Conservation (phyloP, 2,329 filamentous ascomycete genomes). For the Penicillium vulpinum region DNA sequence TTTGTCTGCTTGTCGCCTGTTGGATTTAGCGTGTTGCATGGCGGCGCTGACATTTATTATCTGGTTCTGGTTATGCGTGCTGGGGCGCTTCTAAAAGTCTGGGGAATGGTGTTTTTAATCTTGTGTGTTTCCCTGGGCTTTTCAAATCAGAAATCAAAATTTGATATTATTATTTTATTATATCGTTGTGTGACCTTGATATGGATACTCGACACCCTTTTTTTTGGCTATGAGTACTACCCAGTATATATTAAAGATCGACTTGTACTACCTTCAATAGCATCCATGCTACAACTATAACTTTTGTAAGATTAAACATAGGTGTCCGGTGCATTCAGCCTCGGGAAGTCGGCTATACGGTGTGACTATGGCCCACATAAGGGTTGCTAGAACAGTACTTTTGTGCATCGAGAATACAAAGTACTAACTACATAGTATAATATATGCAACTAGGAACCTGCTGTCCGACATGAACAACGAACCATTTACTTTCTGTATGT, state of each 20-base stretch:
- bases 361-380: background rate
- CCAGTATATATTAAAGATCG: background rate
- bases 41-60: conserved; percentile 10
- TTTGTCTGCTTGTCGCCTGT: background rate
- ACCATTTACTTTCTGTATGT: background rate
- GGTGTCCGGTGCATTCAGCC: background rate
- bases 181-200: background rate
- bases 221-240: background rate
- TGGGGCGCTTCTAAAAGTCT: conserved; percentile 5
- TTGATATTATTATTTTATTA: background rate
- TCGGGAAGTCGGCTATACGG: background rate
- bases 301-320: background rate
- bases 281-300: no score
- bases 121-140: conserved; percentile 1
- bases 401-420: background rate
- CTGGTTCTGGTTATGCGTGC: background rate
- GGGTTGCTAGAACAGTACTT: background rate
- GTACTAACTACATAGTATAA: background rate
- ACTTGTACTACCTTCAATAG: background rate
- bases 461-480: background rate
- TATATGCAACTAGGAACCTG: background rate
- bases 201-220: background rate
- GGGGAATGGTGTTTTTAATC: conserved; percentile 2
- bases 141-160: conserved; percentile 2
- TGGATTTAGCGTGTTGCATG: conserved; percentile 16